A percentile compares a stretch with the other conserved stretches of the same genome.
Evolutionary conservation across 1,284 basidiomycete species (phyloP).

Genomic region (Earliella scabrosa): DNA sequence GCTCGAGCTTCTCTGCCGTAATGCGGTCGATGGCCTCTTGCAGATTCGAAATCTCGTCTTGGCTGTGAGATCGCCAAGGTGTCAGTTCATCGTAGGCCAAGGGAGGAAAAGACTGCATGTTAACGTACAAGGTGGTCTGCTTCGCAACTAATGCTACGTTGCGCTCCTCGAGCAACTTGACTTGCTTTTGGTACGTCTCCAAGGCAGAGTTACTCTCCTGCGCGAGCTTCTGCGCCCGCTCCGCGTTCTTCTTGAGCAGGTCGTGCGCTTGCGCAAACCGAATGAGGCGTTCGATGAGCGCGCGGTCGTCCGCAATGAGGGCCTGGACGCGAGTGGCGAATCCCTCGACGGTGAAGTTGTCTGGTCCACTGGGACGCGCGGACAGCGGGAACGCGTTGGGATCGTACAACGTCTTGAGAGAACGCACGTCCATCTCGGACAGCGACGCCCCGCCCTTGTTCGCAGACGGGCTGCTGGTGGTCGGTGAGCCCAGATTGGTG

Average conservation of each 20-base stretch:
- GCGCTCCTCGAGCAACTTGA: constrained; percentile 77
- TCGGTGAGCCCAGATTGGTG: constrained; percentile 34
- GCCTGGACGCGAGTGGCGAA: constrained; percentile 80
- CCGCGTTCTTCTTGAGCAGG: constrained; percentile 87
- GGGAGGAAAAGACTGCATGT: constrained; percentile 23
- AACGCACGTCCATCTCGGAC: constrained; percentile 79
- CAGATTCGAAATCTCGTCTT: constrained; percentile 70
- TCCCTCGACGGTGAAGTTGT: constrained; percentile 66
- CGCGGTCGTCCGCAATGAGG: constrained; percentile 79
- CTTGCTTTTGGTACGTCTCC: constrained; percentile 89
- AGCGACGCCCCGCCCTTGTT: constrained; percentile 51
- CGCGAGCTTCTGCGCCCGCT: constrained; percentile 86
- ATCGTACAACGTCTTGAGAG: constrained; percentile 77
- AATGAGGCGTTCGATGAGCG: constrained; percentile 81
- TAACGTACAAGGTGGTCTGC: constrained; percentile 57
- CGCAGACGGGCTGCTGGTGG: constrained; percentile 42
- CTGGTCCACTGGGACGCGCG: constrained; percentile 29
- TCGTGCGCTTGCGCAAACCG: constrained; percentile 88
- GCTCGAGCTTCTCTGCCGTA: constrained; percentile 62
- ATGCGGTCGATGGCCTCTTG: constrained; percentile 66
- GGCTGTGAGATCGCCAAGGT: constrained; percentile 43
- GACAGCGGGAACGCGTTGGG: constrained; percentile 40
- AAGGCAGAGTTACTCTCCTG: constrained; percentile 77
- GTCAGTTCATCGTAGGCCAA: not conserved
- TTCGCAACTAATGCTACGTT: constrained; percentile 56